Conservation (phyloP, 1,139 yeast species). For the Suhomyces maxii region DNA sequence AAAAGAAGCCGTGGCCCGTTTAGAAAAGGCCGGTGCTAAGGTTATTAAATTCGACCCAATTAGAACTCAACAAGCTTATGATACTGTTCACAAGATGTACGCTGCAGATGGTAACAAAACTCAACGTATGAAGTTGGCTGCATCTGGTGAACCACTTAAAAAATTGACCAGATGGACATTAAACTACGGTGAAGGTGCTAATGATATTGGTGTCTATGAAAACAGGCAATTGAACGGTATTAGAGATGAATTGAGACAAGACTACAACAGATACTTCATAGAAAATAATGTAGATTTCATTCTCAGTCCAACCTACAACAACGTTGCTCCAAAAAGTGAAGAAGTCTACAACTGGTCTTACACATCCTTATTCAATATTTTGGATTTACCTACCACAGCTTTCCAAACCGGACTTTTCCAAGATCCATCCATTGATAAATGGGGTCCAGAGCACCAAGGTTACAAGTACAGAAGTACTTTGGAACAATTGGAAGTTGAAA, state of each 20-base stretch:
- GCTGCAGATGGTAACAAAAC: conserved; percentile 60
- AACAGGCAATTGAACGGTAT: conserved; percentile 47
- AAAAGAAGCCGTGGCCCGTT: conserved; percentile 16
- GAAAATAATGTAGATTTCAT: conserved; percentile 64
- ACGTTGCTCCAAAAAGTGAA: conserved; percentile 70
- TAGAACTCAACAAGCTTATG: conserved; percentile 49
- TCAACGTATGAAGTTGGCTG: conserved; percentile 51
- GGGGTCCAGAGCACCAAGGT: conserved; percentile 32
- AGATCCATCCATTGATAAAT: conserved; percentile 47
- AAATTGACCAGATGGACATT: conserved; percentile 62
- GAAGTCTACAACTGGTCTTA: conserved; percentile 75
- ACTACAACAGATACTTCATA: conserved; percentile 52
- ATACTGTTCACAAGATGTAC: conserved; percentile 51
- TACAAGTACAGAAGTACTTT: conserved; percentile 40
- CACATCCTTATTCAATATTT: conserved; percentile 64
- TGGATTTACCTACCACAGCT: conserved; percentile 62
- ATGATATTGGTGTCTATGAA: conserved; percentile 39
- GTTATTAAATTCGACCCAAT: conserved; percentile 49
- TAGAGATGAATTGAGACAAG: conserved; percentile 57
- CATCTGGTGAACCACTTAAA: conserved; percentile 65
- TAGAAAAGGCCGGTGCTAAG: conserved; percentile 21
- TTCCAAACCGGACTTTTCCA: conserved; percentile 64
- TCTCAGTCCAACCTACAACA: conserved; percentile 66
- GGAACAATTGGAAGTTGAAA: conserved; percentile 43
- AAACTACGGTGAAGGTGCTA: conserved; percentile 57